Conservation (phyloP, 768 basidiomycete species). For the Agaricus blazei region DNA sequence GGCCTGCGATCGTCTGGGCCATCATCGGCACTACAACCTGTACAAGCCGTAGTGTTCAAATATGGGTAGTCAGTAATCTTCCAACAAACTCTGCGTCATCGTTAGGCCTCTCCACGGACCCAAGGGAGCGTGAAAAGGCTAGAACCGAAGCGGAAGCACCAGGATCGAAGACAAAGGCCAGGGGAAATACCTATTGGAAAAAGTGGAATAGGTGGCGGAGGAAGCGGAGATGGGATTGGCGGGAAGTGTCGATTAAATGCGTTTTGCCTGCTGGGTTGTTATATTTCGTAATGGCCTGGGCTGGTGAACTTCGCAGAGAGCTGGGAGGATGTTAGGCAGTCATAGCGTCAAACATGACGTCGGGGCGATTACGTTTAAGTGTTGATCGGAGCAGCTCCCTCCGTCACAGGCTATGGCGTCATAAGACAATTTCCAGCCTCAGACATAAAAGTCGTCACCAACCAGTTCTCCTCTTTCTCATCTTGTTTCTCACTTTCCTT, state of each 20-base stretch:
- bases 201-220: constrained; percentile 43
- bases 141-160: constrained; percentile 7
- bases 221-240: constrained; percentile 65
- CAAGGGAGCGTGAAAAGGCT: constrained; percentile 2
- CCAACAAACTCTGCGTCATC: constrained; percentile 20
- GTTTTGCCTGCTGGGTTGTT: constrained; percentile 67
- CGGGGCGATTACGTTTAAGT: neutral
- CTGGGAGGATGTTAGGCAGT: constrained; percentile 20
- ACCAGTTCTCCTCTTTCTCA: neutral
- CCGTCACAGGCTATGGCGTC: constrained; percentile 1
- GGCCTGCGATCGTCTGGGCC: constrained; percentile 88
- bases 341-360: constrained; percentile 1
- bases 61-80: constrained; percentile 96
- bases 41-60: constrained; percentile 76
- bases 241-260: constrained; percentile 61
- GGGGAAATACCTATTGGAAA: constrained; percentile 7
- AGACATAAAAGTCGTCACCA: constrained; percentile 1
- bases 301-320: constrained; percentile 44
- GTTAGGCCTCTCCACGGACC: neutral
- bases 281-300: constrained; percentile 83
- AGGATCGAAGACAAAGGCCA: constrained; percentile 1
- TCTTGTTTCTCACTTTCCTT: neutral
- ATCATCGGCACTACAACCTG: constrained; percentile 87
- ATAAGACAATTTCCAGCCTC: neutral
- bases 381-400: neutral